Base-by-base conservation (phyloP, 2,329 filamentous ascomycete genomes). In the Chaetomiaceae sp. region DNA sequence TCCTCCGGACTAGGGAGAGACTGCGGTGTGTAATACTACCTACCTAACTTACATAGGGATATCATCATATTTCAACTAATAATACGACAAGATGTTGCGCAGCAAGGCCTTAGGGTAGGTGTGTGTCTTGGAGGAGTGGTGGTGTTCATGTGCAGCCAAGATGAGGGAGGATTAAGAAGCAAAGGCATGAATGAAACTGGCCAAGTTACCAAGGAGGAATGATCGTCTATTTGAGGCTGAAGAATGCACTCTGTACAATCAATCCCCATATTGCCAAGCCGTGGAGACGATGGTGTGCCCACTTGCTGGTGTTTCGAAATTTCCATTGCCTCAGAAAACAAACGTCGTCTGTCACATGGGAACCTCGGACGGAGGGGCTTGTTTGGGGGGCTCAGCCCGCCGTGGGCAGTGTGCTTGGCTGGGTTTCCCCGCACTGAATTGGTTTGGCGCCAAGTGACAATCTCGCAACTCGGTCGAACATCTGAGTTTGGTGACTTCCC, bases 21-120 rank as follows among this genome's bases (percentile, higher is more conserved):
- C 33, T 16, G 38, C 12, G 42, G 35, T 65, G 35, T 65, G 37
- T 34, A 70, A 62, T 63, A 69, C 60, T 70, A 71, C n/a, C n/a
- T n/a, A n/a, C n/a, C n/a, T n/a, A n/a, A n/a, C n/a, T n/a, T n/a
- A n/a, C n/a, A n/a, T n/a, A n/a, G n/a, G 62, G 65, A 71, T 70
- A 70, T 69, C 19, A 19, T 58, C 19, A 19, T 58, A 42, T 53
- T 52, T 57, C 27, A 16, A 44, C 37, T 44, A 48, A 25, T 48
- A 53, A 50, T 53, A 47, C 33, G 33, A 35, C 7, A 17, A 33
- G 6, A 9, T 19, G 16, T 13, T 58, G 60, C 50, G 59, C 57
- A 60, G 61, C 30, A 4, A 44, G 21, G 8, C 5, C 17, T n/a
- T 35, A 6, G 7, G 31, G 7, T 34, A n/a, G n/a, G n/a, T n/a